Base-by-base conservation (phyloP, 345 rosid species). In the Eucalyptus sp. region DNA sequence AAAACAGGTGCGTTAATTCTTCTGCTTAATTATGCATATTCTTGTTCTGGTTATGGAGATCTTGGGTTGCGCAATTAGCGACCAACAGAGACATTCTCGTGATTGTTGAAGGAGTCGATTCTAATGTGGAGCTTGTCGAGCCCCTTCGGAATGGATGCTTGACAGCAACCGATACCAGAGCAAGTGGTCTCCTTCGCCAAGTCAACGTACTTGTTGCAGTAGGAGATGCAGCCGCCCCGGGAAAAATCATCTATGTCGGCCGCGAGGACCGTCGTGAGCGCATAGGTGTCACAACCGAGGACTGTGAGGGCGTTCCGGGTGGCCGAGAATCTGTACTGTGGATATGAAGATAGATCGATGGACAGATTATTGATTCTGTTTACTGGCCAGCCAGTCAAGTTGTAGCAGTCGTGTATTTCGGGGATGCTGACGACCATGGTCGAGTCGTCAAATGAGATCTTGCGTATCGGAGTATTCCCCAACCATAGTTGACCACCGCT, bases 311-410 rank as follows among this genome's bases (percentile, higher is more conserved):
- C 0, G 13, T 58, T 58, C 64, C 29, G n/a, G 64, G 64, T 11
- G 64, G 2, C 64, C 14, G 64, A 54, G 0, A 54, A 20, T 54
- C 60, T 54, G 11, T 20, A 54, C 60, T 1, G 27, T 54, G 11
- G 25, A 54, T 7, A 8, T 54, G 13, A 1, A 4, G n/a, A 10
- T 10, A 58, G 13, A 58, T 58, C 2, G 13, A 58, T 58, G 64
- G 0, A 2, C 64, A 4, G 64, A 58, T 0, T 0, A 2, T 5
- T 0, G 6, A 13, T 58, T 2, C 0, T 4, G 64, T 10, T 4
- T 24, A 5, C 0, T 18, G 2, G 0, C 13, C 0, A 0, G n/a
- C 3, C 13, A 1, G 25, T 0, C 62, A 24, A 0, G 27, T 24
- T 10, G 62, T 54, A 54, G 58, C 58, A 54, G 2, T 54, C 22